Percentiles rank a stretch among this genome's conserved stretches.
These are phyloP conservation scores for Sugiyamaella floridensis DNA, from an alignment of 805 yeast species.

Conservation along the genomic window DNA sequence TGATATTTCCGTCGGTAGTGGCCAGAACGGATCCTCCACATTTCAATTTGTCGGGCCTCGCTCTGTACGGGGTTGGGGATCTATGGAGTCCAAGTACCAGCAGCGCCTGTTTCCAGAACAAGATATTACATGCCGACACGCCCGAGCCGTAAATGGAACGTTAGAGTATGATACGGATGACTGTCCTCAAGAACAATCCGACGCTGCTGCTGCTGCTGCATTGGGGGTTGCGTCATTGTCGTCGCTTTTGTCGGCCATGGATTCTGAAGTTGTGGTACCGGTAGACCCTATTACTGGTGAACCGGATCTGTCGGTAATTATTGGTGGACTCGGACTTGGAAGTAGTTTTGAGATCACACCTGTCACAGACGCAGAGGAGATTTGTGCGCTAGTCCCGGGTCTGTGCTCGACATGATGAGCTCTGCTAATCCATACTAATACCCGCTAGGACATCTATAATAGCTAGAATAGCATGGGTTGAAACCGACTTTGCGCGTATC, in stretches of 20 bases:
- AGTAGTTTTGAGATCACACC: neutral
- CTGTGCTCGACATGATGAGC: neutral
- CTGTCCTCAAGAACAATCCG: neutral
- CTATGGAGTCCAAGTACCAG: conserved; percentile 2
- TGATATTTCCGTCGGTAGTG: neutral
- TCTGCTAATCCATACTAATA: neutral
- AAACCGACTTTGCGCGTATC: too few species aligned
- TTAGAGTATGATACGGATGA: neutral
- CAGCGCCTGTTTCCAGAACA: neutral
- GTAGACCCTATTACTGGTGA: neutral
- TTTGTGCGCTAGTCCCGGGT: neutral
- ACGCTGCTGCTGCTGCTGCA: neutral
- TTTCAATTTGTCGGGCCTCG: neutral
- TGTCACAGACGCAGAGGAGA: neutral
- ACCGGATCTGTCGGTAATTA: neutral
- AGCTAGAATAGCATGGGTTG: too few species aligned
- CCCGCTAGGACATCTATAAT: too few species aligned
- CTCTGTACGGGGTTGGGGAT: conserved; percentile 1
- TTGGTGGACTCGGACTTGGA: neutral
- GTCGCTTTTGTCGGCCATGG: too few species aligned
- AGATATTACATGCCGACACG: neutral
- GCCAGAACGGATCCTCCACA: conserved; percentile 6
- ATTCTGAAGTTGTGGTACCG: too few species aligned
- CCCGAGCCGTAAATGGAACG: neutral
- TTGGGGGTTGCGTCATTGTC: neutral